Base-by-base conservation (phyloP, 129 eudicot genomes). In the Pittosporum tobira region DNA sequence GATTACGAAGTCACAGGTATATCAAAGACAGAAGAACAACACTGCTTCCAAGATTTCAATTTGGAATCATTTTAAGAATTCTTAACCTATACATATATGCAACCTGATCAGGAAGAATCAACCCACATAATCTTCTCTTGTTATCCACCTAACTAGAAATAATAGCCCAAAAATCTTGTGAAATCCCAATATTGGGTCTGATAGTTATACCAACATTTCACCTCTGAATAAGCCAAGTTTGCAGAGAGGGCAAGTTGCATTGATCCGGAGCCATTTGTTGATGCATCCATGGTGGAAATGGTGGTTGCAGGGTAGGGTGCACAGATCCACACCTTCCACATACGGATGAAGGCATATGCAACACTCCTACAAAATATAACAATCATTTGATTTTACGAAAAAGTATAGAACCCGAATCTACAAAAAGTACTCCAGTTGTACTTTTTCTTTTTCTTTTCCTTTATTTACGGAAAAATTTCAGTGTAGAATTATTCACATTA, bases 191-290 rank as follows among this genome's bases (percentile, higher is more conserved):
- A 45, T 15, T 3, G 13, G n/a, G 4, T 15, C 18, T 5, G 49
- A 3, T 16, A 16, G 62, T 64, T 64, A 73, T 20, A 70, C 79
- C 62, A 78, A 56, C 19, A 42, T 55, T 2, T 79, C 81, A 29
- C 64, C 77, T 59, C 55, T 71, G 47, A 67, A 63, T 52, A 79
- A 71, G 64, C 67, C 71, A 37, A 61, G 65, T 34, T 79, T 79
- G 70, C 85, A 79, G 9, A 79, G 75, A 16, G 85, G 85, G 48
- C 85, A 79, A 21, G 85, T 79, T 20, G 85, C 85, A 57, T 75
- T 79, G 37, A 79, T 79, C 40, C 78, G 74, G 28, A 79, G 78
- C 85, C 85, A 79, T 64, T 65, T 74, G 43, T 61, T 50, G 31
- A 79, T 67, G 75, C 85, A 79, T 46, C 43, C 34, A 19, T 29